Evolutionary conservation across 148 eudicot genomes (phyloP).

Genomic region (Mesembryanthemum crystallinum): DNA sequence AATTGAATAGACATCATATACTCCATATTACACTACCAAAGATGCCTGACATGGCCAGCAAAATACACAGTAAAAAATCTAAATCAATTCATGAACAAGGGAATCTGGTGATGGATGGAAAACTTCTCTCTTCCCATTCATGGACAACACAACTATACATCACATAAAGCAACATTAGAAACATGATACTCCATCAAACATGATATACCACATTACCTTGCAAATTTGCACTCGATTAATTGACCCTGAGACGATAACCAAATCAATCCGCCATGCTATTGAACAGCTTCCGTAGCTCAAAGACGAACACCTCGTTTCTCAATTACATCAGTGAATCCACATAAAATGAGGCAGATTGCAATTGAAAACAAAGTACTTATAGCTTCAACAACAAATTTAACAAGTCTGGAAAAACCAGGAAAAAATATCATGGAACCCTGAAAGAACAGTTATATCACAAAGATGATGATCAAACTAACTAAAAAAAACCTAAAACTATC

Average conservation of each 20-base stretch:
- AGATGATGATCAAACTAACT: conserved; percentile 10
- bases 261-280: too few relatives aligned
- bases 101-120: conserved; percentile 2
- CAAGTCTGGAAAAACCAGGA: background rate
- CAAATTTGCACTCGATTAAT: too few relatives aligned
- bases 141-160: background rate
- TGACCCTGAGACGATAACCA: too few relatives aligned
- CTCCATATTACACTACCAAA: background rate
- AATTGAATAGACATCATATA: conserved; percentile 14
- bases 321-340: background rate
- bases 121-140: background rate
- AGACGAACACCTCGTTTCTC: background rate
- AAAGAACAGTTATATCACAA: conserved; percentile 20
- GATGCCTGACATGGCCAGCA: conserved; percentile 13
- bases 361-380: background rate
- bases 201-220: too few relatives aligned
- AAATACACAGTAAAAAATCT: background rate
- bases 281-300: background rate
- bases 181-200: too few relatives aligned
- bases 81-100: background rate
- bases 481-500: background rate
- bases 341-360: background rate
- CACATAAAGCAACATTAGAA: too few relatives aligned
- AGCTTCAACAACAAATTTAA: background rate
- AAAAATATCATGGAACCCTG: conserved; percentile 3